Base-by-base conservation (phyloP, 164 flowering plant species). In the Umbellularia californica region DNA sequence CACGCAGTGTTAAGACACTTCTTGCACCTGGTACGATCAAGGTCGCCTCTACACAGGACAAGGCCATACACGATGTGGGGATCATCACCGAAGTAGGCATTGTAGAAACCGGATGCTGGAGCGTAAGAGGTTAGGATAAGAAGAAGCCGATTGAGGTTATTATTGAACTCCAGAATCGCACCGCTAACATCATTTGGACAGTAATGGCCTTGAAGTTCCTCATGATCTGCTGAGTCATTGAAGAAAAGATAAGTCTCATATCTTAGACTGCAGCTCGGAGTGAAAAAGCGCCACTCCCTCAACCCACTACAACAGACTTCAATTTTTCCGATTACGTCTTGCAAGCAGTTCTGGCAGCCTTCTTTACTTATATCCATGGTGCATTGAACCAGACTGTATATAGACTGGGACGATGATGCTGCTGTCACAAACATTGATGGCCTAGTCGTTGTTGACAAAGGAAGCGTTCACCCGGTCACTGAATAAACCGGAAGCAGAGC, bases 1-100 rank as follows among this genome's bases (percentile, higher is more conserved):
- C 3, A 3, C 2, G 66, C 66, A 22, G 27, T 24, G 30, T 11
- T 63, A 13, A 27, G 2, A 14, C 66, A 63, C 13, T 9, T 12
- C 66, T 0, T 30, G 66, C 66, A 63, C 2, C n/a, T 33, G 25
- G n/a, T 58, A 27, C 58, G 28, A 10, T 58, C n/a, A 51, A 13
- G 19, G 27, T 70, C 72, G 23, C 58, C 58, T 23, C 72, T 33
- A 58, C 72, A 70, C 23, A 22, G 72, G 58, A 51, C 27, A 14
- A 70, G 24, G 72, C 72, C 72, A 50, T 70, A 70, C 19, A 70
- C 72, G 15, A 24, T 27, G 25, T 47, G 15, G 20, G 72, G 60
- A 27, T 24, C 50, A 13, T 24, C 50, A n/a, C 72, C 72, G 28
- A 15, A 47, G 4, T 23, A n/a, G 28, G 22, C 58, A 23, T 70